Evolutionary conservation across 495 filamentous ascomycete species (phyloP).

Genomic region (Aspergillus funiculosus): DNA sequence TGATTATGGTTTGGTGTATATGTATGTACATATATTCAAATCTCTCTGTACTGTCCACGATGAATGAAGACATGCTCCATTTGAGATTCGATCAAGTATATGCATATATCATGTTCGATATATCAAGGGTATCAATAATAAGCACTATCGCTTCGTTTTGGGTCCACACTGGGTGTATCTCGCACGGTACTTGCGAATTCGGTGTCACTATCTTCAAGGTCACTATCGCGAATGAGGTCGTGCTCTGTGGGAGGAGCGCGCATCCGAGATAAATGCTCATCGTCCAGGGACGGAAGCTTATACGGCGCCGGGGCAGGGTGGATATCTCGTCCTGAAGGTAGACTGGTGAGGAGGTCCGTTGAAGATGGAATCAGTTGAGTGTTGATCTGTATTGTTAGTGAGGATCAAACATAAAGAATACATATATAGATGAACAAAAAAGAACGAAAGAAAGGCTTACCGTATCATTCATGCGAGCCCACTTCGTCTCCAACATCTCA

Average conservation of each 20-base stretch:
- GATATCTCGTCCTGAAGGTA: conserved; percentile 86
- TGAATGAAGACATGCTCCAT: not conserved
- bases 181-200: conserved; percentile 34
- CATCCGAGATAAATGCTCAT: conserved; percentile 48
- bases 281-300: conserved; percentile 51
- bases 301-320: conserved; percentile 57
- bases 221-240: conserved; percentile 29
- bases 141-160: conserved; percentile 34
- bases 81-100: not conserved
- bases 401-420: not conserved
- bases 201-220: conserved; percentile 41
- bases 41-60: not conserved
- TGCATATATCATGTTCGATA: conserved; percentile 18
- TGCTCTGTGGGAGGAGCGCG: conserved; percentile 38
- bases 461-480: conserved; percentile 88
- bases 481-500: conserved; percentile 81
- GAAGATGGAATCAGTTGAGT: conserved; percentile 70
- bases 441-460: conserved; percentile 43
- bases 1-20: too few species aligned
- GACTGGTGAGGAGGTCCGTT: conserved; percentile 60
- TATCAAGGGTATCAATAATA: conserved; percentile 46
- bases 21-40: too few species aligned
- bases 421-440: not conserved
- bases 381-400: conserved; percentile 53
- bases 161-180: conserved; percentile 43